A percentile compares a stretch with the other conserved stretches of the same genome.
Evolutionary conservation across 225 moss, liverwort and hornwort species (phyloP).

Genomic region (Takakia lepidozioides): DNA sequence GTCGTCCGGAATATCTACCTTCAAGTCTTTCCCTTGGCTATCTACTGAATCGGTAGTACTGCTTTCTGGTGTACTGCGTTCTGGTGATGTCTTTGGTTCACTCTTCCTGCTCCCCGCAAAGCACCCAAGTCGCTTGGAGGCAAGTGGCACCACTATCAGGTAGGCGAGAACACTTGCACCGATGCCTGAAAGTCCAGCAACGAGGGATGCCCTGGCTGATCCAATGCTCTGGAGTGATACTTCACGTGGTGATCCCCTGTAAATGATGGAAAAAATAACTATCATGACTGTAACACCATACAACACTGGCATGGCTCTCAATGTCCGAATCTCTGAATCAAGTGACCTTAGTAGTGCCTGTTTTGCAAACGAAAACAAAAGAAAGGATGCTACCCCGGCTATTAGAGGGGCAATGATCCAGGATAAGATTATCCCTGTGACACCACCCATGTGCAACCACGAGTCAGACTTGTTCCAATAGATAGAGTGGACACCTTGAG

Average conservation of each 20-base stretch:
- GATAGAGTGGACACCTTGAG: slow-evolving; percentile 12
- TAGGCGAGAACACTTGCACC: slow-evolving; percentile 8
- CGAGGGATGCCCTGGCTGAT: slow-evolving; percentile 1
- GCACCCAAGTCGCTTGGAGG: neutral
- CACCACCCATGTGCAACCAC: slow-evolving; percentile 10
- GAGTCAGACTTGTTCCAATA: slow-evolving; percentile 15
- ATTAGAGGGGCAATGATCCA: slow-evolving; percentile 20
- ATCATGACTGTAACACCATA: slow-evolving; percentile 50
- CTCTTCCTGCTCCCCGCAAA: slow-evolving; percentile 4
- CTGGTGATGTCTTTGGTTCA: neutral
- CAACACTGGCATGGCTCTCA: slow-evolving; percentile 21
- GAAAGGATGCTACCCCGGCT: slow-evolving; percentile 13
- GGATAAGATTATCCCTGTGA: slow-evolving; percentile 14
- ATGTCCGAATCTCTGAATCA: slow-evolving; percentile 4
- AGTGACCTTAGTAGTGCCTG: slow-evolving; percentile 8
- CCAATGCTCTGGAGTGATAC: slow-evolving; percentile 7
- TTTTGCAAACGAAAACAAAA: slow-evolving; percentile 16
- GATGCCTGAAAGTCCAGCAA: slow-evolving; percentile 10
- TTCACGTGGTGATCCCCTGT: slow-evolving; percentile 11
- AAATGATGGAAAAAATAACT: slow-evolving; percentile 27
- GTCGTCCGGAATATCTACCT: neutral
- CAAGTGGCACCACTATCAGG: slow-evolving; percentile 2
- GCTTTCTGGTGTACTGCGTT: neutral
- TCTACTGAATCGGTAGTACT: neutral
- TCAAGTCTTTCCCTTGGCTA: slow-evolving; percentile 5